A percentile compares a stretch with the other conserved stretches of the same genome.
These are phyloP conservation scores for Brassica napus DNA, from an alignment of 345 rosid species.

Conservation along the genomic window DNA sequence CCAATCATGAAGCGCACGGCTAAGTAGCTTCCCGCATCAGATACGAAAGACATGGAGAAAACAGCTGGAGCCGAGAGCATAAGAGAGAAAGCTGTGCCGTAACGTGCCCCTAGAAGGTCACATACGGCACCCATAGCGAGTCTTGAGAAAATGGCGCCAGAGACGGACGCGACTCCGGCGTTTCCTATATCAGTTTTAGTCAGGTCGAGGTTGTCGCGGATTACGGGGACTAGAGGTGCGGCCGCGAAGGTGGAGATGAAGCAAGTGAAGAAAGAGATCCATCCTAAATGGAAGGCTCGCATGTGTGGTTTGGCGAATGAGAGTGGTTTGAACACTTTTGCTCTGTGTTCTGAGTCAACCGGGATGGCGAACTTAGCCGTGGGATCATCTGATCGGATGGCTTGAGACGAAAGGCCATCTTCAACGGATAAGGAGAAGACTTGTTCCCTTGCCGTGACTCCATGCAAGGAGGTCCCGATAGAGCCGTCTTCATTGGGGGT, in stretches of 20 bases:
- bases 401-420: slow-evolving; percentile 2
- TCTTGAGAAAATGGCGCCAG: slow-evolving; percentile 80
- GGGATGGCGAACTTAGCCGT: slow-evolving; percentile 65
- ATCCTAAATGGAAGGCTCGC: slow-evolving; percentile 82
- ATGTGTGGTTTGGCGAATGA: slow-evolving; percentile 81
- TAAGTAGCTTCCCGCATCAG: slow-evolving; percentile 58
- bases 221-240: slow-evolving; percentile 77
- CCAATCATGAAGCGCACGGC: slow-evolving; percentile 89
- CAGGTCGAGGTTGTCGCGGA: slow-evolving; percentile 72
- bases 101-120: slow-evolving; percentile 74
- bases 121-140: slow-evolving; percentile 82
- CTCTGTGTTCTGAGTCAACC: slow-evolving; percentile 83
- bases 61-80: slow-evolving; percentile 78
- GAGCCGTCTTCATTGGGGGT: slow-evolving; percentile 38
- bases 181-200: slow-evolving; percentile 70
- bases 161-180: slow-evolving; percentile 91
- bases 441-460: slow-evolving; percentile 63
- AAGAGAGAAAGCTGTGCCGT: slow-evolving; percentile 70
- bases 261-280: slow-evolving; percentile 90
- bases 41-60: slow-evolving; percentile 81
- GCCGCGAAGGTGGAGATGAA: slow-evolving; percentile 92
- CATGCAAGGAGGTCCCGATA: slow-evolving; percentile 65
- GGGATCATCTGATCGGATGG: slow-evolving; percentile 31
- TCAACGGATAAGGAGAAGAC: slow-evolving; percentile 53
- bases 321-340: slow-evolving; percentile 60